Base-by-base conservation (phyloP, 1,139 yeast species). In the Zygoascus sp. region DNA sequence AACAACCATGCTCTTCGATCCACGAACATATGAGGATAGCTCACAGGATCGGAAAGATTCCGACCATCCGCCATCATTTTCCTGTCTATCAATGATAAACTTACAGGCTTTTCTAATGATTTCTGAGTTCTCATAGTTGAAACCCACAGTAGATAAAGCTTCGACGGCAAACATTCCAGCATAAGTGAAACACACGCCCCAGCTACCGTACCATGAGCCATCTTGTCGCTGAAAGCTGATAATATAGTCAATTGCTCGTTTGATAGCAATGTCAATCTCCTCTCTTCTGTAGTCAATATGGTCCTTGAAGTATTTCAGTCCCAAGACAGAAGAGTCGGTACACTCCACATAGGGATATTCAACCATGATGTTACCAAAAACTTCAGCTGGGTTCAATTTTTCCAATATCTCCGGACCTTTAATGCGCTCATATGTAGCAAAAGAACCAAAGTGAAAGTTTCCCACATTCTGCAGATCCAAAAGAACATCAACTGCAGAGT, bases 141-240 rank as follows among this genome's bases (percentile, higher is more conserved):
- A 75, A 1, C 83, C 87, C 21, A 83, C 83, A 2, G 94, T 77
- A 35, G 79, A 71, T 45, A 92, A 72, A 0, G 98, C 97, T 59
- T 94, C 99, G 27, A 92, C 68, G 0, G 99, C 98, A 76, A 94
- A 94, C 98, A 94, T 94, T 1, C 92, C 85, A 0, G 98, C 97
- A 66, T 94, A 94, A 0, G 97, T 87, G 62, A 77, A 89, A 62
- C 99, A 94, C 9, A 94, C 83, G 38, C 98, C 99, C 99, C 99
- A 94, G 38, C 90, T 82, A 1, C 99, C 99, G 63, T 90, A 94
- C 97, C 98, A 94, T 8, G 96, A 82, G 0, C 99, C 99, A 63
- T 92, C 96, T 0, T 63, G 61, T 40, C 74, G 71, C 65, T 94
- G 98, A 1, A 77, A 76, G 3, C 70, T 64, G 45, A 77, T 76